Percentiles rank a stretch among this genome's conserved stretches.
phyloP scores from a whole-genome alignment of 2,329 filamentous ascomycete genomes.

The Cladosporium halotolerans region DNA sequence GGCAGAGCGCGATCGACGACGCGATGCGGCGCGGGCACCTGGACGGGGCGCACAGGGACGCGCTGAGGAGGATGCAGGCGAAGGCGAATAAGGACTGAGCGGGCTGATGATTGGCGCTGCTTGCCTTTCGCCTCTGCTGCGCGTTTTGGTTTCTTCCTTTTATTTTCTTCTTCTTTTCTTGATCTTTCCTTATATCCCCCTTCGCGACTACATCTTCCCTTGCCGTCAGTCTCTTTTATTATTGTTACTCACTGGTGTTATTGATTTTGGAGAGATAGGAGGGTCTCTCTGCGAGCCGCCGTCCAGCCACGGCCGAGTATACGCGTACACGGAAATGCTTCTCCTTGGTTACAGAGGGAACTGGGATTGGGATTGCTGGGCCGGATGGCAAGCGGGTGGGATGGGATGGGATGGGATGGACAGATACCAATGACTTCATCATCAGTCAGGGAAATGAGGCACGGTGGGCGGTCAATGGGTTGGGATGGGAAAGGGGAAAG shows the following conservation, averaged over 20 bases:
- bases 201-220: background rate
- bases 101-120: background rate
- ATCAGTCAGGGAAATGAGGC: background rate
- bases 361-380: background rate
- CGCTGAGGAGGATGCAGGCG: constrained; percentile 72
- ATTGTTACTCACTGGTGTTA: no score
- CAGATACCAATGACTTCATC: background rate
- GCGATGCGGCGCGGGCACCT: constrained; percentile 71
- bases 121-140: background rate
- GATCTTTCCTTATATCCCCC: background rate
- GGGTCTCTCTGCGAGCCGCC: no score
- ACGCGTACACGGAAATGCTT: no score
- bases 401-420: background rate
- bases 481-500: background rate
- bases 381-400: background rate
- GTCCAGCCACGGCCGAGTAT: background rate
- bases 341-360: no score
- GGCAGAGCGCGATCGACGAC: constrained; percentile 62
- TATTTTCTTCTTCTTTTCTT: background rate
- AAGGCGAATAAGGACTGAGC: constrained; percentile 19
- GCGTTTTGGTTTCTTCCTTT: background rate
- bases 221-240: no score
- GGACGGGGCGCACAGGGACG: constrained; percentile 69
- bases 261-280: no score
- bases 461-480: background rate